Evolutionary conservation across 208 protist genomes (phyloP).

Genomic region (Angomonas ambiguus): DNA sequence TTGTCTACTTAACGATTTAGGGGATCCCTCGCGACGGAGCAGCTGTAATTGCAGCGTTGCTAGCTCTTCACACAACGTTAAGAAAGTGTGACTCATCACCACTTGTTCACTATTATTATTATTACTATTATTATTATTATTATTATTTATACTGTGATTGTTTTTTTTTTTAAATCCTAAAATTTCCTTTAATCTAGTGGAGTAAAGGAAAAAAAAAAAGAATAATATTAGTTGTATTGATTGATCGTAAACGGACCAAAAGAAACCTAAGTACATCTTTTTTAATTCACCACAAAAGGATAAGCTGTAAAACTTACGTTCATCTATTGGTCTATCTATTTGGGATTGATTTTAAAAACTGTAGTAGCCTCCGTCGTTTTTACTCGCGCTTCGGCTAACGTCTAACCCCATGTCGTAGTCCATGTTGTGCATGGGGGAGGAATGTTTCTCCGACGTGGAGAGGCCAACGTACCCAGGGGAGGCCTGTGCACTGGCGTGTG

Average conservation of each 20-base stretch:
- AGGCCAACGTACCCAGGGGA: background rate
- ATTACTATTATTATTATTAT: background rate
- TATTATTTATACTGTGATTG: constrained; percentile 4
- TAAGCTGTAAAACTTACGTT: too few species aligned
- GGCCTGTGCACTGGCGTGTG: background rate
- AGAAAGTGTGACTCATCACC: constrained; percentile 19
- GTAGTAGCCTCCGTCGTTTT: background rate
- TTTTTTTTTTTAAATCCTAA: too few species aligned
- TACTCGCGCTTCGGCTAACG: background rate
- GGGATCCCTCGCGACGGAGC: constrained; percentile 59
- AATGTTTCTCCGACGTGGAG: background rate
- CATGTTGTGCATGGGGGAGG: background rate
- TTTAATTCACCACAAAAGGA: too few species aligned
- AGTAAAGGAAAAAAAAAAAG: constrained; percentile 5
- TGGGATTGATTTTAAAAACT: constrained; percentile 3
- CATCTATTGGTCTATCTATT: background rate
- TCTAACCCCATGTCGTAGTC: background rate
- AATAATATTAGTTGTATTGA: background rate
- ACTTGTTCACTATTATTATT: background rate
- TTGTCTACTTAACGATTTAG: constrained; percentile 27
- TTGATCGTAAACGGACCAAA: background rate
- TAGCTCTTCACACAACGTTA: constrained; percentile 58
- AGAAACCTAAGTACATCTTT: background rate
- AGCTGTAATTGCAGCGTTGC: constrained; percentile 65
- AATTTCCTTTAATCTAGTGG: too few species aligned